Evolutionary conservation across 1,284 basidiomycete genomes (phyloP), one percentile per base, ranked within the genome.

Genomic region (Tranzscheliella williamsii): DNA sequence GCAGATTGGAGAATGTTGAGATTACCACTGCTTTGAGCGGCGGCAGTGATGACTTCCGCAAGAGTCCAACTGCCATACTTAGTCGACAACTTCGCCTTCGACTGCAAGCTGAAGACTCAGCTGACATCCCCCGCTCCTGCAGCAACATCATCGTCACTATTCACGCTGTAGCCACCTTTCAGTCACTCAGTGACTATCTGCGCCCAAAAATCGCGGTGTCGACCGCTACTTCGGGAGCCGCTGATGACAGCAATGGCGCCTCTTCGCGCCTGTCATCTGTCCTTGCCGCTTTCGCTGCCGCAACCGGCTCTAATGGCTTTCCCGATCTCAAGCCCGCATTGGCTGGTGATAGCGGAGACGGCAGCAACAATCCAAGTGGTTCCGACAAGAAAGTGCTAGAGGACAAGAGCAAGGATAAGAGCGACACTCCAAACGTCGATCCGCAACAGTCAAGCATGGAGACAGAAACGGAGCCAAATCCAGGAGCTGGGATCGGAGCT

Each of bases 231-330:
- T 32, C 40, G 84, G 56, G 89, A 88, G 76, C 88, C 87, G 89
- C 62, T 43, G 83, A 78, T 26, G 26, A 41, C 51, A 57, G 41
- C 13, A 22, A 39, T 5, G 40, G 51, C 12, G 39, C 55, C 12
- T 45, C 48, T 16, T 86, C 87, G 13, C 84, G 90, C 12, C 79
- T 96, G 12, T 89, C 90, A 4, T 87, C 87, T 29, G 91, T 96
- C 85, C 84, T 97, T 35, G 91, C 93, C 21, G 89, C 92, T 3
- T 83, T 95, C 39, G 87, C 90, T 4, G 79, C 79, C 4, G 86
- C 87, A 1, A 87, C 78, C 5, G 80, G 80, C 17, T 9, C 27
- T 12, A 42, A 50, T 13, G 50, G 42, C 13, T 58, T 50, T 42
- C 50, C 54, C 8, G 47, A 57, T 33, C 50, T 54, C 16, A n/a